phyloP scores from a whole-genome alignment of 345 rosid genomes.

The Mallotus nudiflorus region DNA sequence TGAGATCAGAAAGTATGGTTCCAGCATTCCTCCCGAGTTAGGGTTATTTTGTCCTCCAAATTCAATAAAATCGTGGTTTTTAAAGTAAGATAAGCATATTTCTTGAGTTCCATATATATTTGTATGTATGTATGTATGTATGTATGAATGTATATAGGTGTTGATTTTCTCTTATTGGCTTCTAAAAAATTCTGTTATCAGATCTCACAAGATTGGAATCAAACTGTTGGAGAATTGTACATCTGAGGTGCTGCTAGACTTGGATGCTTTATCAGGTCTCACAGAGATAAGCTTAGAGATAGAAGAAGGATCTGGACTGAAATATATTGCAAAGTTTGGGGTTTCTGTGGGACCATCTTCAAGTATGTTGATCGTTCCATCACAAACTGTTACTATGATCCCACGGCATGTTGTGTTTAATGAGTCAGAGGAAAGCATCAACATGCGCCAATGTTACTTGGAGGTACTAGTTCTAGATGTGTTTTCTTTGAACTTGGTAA shows the following conservation, averaged over 20 bases:
- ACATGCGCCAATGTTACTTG: slow-evolving; percentile 70
- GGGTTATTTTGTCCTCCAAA: slow-evolving; percentile 72
- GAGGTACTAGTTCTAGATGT: slow-evolving; percentile 48
- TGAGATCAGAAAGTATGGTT: slow-evolving; percentile 48
- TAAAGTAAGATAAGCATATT: slow-evolving; percentile 48
- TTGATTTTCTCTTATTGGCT: not conserved
- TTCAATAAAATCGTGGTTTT: slow-evolving; percentile 71
- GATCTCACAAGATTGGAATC: slow-evolving; percentile 65
- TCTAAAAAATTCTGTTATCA: slow-evolving; percentile 29
- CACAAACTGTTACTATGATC: slow-evolving; percentile 62
- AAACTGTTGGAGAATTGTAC: slow-evolving; percentile 52
- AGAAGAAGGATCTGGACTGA: slow-evolving; percentile 51
- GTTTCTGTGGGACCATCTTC: slow-evolving; percentile 60
- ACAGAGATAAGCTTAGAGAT: slow-evolving; percentile 75
- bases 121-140: too few species aligned
- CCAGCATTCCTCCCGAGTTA: slow-evolving; percentile 53
- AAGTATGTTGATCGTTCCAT: slow-evolving; percentile 52
- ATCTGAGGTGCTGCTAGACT: slow-evolving; percentile 63
- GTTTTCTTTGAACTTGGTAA: slow-evolving; percentile 5
- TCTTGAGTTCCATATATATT: not conserved
- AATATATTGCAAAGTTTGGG: slow-evolving; percentile 69
- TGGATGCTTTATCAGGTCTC: slow-evolving; percentile 83
- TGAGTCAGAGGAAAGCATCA: slow-evolving; percentile 61
- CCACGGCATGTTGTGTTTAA: slow-evolving; percentile 76
- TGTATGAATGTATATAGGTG: too few species aligned